Conservation (phyloP, 176 grass and related monocot genomes). For the Otatea glauca region DNA sequence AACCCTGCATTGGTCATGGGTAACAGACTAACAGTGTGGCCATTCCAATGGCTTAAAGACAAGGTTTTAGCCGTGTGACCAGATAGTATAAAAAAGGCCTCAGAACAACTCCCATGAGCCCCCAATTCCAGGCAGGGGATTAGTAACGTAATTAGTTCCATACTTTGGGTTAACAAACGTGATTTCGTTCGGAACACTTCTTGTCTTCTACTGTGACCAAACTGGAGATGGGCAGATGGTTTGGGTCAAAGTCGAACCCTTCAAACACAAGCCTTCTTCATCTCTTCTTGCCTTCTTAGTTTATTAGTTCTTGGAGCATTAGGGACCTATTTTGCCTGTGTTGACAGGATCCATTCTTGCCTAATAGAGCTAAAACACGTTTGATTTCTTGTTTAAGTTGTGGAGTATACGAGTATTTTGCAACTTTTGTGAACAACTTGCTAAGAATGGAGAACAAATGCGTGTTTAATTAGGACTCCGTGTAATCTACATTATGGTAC, state of each 20-base stretch:
- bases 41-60: background rate
- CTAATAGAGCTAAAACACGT: background rate
- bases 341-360: background rate
- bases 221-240: background rate
- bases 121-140: constrained; percentile 32
- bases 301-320: constrained; percentile 15
- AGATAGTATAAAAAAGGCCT: background rate
- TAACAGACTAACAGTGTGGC: background rate
- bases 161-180: constrained; percentile 16
- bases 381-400: background rate
- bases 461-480: background rate
- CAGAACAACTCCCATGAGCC: background rate
- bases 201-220: constrained; percentile 34
- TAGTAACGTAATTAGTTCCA: constrained; percentile 6
- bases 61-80: constrained; percentile 15
- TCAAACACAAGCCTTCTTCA: constrained; percentile 12
- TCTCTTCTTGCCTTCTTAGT: constrained; percentile 17
- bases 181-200: constrained; percentile 26
- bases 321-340: background rate
- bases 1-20: background rate
- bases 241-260: constrained; percentile 39
- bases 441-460: background rate
- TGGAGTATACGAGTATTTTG: background rate
- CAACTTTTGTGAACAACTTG: background rate
- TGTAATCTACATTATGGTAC: background rate